Base-by-base conservation (phyloP, 1,139 yeast genomes). In the Candida neerlandica region DNA sequence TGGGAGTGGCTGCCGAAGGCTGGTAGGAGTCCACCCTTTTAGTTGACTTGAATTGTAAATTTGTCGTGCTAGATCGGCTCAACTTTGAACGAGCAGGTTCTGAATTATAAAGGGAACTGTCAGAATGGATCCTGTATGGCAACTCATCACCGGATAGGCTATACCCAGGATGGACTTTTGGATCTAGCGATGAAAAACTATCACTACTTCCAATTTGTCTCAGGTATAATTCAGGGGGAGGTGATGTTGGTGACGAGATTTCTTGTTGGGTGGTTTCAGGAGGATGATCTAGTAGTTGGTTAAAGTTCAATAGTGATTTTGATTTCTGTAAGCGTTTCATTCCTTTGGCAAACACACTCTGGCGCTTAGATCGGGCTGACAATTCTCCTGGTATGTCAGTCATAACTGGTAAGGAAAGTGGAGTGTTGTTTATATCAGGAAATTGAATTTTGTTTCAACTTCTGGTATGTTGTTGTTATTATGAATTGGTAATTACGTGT, bases 11-110 rank as follows among this genome's bases (percentile, higher is more conserved):
- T 1, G 70, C 63, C 4, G 69, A 72, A 4, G 69, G 59, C 10
- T 67, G 63, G 55, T 70, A 74, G 1, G 77, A 66, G 37, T 65
- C 74, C 2, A 73, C 59, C 2, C 69, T 21, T 32, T 49, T 48
- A 50, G 43, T 62, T 61, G 50, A 32, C 14, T 44, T 50, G 14
- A 53, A 53, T 44, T 54, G 55, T 42, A 53, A 46, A n/a, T 52
- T 47, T 3, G 49, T 46, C 3, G 55, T 50, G 14, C 29, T 49
- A 1, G 32, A 5, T 21, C 46, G 26, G 9, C 43, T 38, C 14
- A 27, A 38, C 32, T 34, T 43, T 2, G 40, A 33, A 11, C 14
- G 11, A 2, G 15, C 26, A 3, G 43, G 30, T 7, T 46, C 51
- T 1, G 37, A 18, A 12, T 40, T 38, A n/a, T 23, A 15, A 12